Conservation (phyloP, 2,329 filamentous ascomycete species). For the Myriangium duriaei region DNA sequence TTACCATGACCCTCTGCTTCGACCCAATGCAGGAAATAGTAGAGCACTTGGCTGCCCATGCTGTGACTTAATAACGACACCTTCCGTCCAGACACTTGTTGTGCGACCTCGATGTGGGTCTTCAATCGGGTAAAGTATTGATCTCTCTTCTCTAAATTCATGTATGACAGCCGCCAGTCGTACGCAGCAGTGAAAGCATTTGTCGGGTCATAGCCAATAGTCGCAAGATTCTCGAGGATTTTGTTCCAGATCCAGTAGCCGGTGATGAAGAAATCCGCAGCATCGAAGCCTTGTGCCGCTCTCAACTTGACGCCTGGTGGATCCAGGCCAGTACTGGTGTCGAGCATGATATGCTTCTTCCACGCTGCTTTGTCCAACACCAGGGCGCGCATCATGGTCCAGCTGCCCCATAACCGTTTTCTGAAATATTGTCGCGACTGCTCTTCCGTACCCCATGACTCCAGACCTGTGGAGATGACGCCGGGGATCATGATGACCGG, state of each 20-base stretch:
- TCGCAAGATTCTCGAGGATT: constrained; percentile 91
- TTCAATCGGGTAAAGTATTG: constrained; percentile 90
- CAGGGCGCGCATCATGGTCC: constrained; percentile 96
- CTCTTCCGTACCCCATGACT: constrained; percentile 90
- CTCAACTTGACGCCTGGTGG: constrained; percentile 81
- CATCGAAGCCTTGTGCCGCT: constrained; percentile 92
- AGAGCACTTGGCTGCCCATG: constrained; percentile 92
- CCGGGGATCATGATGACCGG: constrained; percentile 96
- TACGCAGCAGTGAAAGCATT: constrained; percentile 59
- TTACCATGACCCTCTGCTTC: constrained; percentile 54
- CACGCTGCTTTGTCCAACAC: constrained; percentile 86
- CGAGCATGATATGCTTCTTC: constrained; percentile 96
- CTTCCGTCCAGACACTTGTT: constrained; percentile 62
- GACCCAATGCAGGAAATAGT: constrained; percentile 75
- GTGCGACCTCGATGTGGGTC: constrained; percentile 74
- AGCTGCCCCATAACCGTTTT: constrained; percentile 90
- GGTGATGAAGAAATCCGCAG: constrained; percentile 83
- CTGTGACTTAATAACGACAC: constrained; percentile 82
- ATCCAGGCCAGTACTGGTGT: constrained; percentile 81
- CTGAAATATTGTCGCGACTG: constrained; percentile 81
- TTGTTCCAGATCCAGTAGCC: constrained; percentile 99
- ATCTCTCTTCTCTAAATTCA: constrained; percentile 78
- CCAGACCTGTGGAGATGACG: constrained; percentile 91
- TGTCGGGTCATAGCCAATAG: constrained; percentile 86
- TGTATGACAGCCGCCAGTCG: constrained; percentile 87